Evolutionary conservation across 176 grass and related monocot genomes (phyloP).

Genomic region (Aegilops umbellulata): DNA sequence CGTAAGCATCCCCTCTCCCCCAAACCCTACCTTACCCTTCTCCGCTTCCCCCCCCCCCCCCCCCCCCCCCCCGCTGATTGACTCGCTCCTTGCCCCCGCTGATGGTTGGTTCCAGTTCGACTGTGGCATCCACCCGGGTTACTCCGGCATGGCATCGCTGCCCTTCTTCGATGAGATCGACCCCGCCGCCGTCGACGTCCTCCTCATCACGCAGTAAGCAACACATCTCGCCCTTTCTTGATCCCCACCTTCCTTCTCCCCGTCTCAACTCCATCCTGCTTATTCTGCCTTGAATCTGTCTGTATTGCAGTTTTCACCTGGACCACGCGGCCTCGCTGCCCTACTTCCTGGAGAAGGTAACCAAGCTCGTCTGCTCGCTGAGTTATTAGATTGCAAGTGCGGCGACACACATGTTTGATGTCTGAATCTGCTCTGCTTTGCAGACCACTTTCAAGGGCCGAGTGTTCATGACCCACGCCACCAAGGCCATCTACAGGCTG

Average conservation of each 20-base stretch:
- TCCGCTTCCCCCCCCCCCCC: no score
- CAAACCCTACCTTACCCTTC: neutral
- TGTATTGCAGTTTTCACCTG: slow-evolving; percentile 79
- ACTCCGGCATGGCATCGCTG: slow-evolving; percentile 77
- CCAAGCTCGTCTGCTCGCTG: neutral
- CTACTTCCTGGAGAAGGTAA: slow-evolving; percentile 92
- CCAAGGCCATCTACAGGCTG: slow-evolving; percentile 90
- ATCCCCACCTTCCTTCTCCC: neutral
- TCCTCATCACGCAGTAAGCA: slow-evolving; percentile 82
- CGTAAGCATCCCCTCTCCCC: no score
- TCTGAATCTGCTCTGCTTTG: neutral
- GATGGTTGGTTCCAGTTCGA: slow-evolving; percentile 15
- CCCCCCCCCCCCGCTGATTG: no score
- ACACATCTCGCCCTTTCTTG: neutral
- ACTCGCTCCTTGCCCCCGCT: no score
- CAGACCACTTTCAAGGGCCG: slow-evolving; percentile 90
- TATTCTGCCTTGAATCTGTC: neutral
- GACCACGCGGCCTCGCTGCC: slow-evolving; percentile 93
- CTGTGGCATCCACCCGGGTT: slow-evolving; percentile 84
- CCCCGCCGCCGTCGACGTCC: slow-evolving; percentile 83
- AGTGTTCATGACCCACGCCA: slow-evolving; percentile 96
- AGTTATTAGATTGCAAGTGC: no score
- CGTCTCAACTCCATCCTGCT: neutral
- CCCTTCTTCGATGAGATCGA: slow-evolving; percentile 98
- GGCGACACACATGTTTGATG: no score